These are phyloP conservation scores for Penicillium sp. DNA, from an alignment of 2,329 filamentous ascomycete genomes.

Conservation along the genomic window DNA sequence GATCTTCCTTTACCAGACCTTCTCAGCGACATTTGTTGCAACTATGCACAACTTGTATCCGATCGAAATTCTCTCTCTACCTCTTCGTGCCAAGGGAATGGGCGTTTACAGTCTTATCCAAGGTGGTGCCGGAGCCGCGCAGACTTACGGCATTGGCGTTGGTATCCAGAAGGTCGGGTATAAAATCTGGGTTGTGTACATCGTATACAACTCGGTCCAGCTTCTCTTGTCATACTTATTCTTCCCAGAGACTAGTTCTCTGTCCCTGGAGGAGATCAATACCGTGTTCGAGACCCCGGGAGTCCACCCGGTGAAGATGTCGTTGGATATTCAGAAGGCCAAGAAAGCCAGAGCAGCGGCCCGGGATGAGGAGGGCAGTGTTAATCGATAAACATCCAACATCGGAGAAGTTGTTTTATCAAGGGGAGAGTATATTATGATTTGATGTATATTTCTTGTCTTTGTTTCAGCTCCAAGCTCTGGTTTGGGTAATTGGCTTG, in stretches of 20 bases:
- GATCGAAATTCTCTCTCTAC: conserved; percentile 45
- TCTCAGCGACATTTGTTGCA: conserved; percentile 46
- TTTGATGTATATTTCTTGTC: background rate
- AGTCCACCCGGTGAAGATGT: conserved; percentile 46
- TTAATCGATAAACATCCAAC: background rate
- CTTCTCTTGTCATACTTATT: conserved; percentile 50
- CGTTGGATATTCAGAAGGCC: conserved; percentile 40
- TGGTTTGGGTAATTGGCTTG: too few species aligned
- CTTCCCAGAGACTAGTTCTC: conserved; percentile 53
- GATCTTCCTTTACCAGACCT: conserved; percentile 51
- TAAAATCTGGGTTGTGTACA: conserved; percentile 54
- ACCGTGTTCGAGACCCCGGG: conserved; percentile 55
- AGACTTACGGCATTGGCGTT: conserved; percentile 49
- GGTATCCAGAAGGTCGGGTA: conserved; percentile 50
- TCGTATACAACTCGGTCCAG: conserved; percentile 51
- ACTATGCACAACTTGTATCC: conserved; percentile 52
- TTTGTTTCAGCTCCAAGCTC: background rate
- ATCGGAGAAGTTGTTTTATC: background rate
- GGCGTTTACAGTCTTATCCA: conserved; percentile 48
- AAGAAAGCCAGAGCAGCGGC: conserved; percentile 34
- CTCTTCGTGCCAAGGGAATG: conserved; percentile 48
- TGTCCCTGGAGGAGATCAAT: conserved; percentile 58
- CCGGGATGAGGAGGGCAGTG: conserved; percentile 17
- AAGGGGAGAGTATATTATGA: background rate
- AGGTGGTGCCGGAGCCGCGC: conserved; percentile 44